These are phyloP conservation scores for Amaranthus palmeri DNA, from an alignment of 148 eudicot genomes.

Conservation along the genomic window DNA sequence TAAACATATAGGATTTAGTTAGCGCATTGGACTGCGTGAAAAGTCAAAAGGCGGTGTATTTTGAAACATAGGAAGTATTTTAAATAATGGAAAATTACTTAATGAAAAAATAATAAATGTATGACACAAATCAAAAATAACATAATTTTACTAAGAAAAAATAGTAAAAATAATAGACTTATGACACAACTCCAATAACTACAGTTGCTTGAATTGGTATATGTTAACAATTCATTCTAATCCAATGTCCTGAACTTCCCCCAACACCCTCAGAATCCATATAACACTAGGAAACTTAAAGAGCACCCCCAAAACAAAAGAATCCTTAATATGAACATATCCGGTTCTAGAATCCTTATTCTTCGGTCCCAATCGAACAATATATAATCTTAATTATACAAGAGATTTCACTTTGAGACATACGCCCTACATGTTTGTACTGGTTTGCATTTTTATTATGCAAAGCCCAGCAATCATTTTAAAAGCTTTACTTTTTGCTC, in stretches of 20 bases:
- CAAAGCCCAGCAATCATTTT: not conserved
- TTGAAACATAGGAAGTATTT: too few species aligned
- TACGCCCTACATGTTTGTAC: not conserved
- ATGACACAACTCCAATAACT: too few species aligned
- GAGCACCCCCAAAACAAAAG: not conserved
- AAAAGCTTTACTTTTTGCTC: not conserved
- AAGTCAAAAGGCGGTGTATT: too few species aligned
- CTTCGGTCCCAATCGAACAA: not conserved
- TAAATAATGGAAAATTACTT: too few species aligned
- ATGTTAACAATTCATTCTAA: not conserved
- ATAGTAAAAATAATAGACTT: too few species aligned
- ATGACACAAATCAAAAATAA: too few species aligned
- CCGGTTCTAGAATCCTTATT: not conserved
- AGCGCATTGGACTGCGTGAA: too few species aligned
- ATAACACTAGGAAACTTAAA: not conserved
- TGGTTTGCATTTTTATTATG: not conserved
- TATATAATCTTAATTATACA: not conserved
- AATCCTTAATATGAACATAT: not conserved
- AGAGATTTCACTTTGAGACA: not conserved
- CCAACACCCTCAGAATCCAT: not conserved
- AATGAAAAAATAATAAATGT: too few species aligned
- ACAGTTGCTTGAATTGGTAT: too few species aligned
- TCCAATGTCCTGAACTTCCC: not conserved
- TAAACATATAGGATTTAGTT: too few species aligned
- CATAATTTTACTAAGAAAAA: too few species aligned